Evolutionary conservation across 768 basidiomycete species (phyloP).

Genomic region (Termitomyces sp.): DNA sequence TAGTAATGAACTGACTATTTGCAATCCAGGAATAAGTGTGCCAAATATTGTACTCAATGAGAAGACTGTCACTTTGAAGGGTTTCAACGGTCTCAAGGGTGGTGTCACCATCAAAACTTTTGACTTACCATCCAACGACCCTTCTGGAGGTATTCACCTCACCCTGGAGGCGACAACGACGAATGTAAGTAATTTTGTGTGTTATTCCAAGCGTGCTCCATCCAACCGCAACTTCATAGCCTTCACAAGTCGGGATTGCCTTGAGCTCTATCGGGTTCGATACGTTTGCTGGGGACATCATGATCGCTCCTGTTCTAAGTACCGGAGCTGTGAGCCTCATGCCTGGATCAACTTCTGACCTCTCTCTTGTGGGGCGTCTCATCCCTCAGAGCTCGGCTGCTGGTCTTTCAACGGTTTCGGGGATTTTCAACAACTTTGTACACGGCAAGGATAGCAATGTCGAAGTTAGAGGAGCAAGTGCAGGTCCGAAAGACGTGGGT

Average conservation of each 20-base stretch:
- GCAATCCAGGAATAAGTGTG: conserved; percentile 46
- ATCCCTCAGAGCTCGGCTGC: conserved; percentile 49
- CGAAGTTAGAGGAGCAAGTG: conserved; percentile 52
- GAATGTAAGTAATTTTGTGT: conserved; percentile 41
- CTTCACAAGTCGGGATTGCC: conserved; percentile 70
- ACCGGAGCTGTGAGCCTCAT: conserved; percentile 44
- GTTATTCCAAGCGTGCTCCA: neutral
- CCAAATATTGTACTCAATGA: conserved; percentile 46
- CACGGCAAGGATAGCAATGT: conserved; percentile 60
- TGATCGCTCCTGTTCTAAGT: conserved; percentile 56
- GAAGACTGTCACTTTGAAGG: conserved; percentile 60
- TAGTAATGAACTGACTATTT: neutral
- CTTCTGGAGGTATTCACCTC: conserved; percentile 64
- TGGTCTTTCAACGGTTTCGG: conserved; percentile 54
- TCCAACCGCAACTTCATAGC: conserved; percentile 28
- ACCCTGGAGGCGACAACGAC: conserved; percentile 53
- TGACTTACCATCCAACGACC: conserved; percentile 66
- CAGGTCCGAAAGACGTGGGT: conserved; percentile 51
- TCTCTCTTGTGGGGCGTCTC: conserved; percentile 58
- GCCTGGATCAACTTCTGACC: conserved; percentile 44
- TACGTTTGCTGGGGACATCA: conserved; percentile 43
- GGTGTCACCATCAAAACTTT: conserved; percentile 63
- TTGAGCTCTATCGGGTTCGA: conserved; percentile 59
- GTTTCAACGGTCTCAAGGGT: conserved; percentile 61
- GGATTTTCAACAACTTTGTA: conserved; percentile 67